Percentiles rank a stretch among this genome's conserved stretches.
Evolutionary conservation across 495 filamentous ascomycete genomes (phyloP).

Genomic region (Penicillium cataractarum): DNA sequence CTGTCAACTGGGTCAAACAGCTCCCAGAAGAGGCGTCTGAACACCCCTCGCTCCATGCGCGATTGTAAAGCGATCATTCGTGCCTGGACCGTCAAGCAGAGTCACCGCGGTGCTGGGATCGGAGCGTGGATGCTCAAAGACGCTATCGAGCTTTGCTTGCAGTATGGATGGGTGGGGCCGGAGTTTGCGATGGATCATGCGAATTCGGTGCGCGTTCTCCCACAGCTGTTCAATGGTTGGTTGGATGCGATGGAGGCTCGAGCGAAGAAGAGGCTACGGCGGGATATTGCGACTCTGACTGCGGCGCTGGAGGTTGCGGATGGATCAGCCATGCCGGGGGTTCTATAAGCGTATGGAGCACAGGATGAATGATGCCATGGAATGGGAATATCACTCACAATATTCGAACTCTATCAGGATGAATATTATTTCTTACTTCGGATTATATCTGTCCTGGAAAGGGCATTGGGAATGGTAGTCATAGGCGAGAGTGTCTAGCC

Average conservation of each 20-base stretch:
- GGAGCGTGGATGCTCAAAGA: conserved; percentile 69
- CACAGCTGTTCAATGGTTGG: not conserved
- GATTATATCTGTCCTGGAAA: too few species aligned
- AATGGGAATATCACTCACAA: too few species aligned
- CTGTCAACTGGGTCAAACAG: not conserved
- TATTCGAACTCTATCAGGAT: too few species aligned
- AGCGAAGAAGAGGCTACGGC: not conserved
- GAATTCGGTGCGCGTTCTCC: conserved; percentile 48
- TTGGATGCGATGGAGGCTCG: conserved; percentile 7
- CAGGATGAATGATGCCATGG: too few species aligned
- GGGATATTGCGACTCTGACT: not conserved
- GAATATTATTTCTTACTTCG: too few species aligned
- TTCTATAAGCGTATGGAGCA: not conserved
- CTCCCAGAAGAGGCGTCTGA: not conserved
- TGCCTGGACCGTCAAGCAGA: conserved; percentile 73
- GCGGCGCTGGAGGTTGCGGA: not conserved
- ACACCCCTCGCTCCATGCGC: not conserved
- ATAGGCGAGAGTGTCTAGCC: too few species aligned
- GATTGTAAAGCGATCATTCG: conserved; percentile 53
- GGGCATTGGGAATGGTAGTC: too few species aligned
- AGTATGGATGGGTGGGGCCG: conserved; percentile 55
- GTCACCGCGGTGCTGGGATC: conserved; percentile 68
- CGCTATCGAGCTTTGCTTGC: conserved; percentile 59
- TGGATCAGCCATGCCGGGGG: not conserved
- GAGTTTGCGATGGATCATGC: conserved; percentile 72